A percentile compares a stretch with the other conserved stretches of the same genome.
Evolutionary conservation across 2,329 filamentous ascomycete species (phyloP).

Genomic region (Teratosphaeria destructans): DNA sequence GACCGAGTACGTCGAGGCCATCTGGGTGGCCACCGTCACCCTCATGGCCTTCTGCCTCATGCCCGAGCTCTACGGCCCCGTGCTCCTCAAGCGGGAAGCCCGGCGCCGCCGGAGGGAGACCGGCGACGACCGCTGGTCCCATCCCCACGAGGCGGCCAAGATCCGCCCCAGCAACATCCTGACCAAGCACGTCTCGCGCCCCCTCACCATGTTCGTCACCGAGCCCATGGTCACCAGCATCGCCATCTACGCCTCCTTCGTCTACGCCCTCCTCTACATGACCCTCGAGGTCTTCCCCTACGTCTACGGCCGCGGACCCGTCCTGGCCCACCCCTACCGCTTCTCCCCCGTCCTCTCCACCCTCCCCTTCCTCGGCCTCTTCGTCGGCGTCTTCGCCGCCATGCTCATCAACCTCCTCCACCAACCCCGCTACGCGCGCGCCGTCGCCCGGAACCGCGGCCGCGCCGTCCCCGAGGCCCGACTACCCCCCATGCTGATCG

Average conservation of each 20-base stretch:
- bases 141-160: slow-evolving; percentile 36
- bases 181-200: slow-evolving; percentile 34
- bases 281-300: slow-evolving; percentile 40
- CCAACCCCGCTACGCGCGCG: slow-evolving; percentile 37
- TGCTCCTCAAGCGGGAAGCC: slow-evolving; percentile 32
- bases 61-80: slow-evolving; percentile 31
- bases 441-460: slow-evolving; percentile 26
- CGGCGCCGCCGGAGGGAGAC: slow-evolving; percentile 28
- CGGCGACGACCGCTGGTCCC: slow-evolving; percentile 30
- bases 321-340: slow-evolving; percentile 26
- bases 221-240: slow-evolving; percentile 40
- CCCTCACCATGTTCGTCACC: slow-evolving; percentile 35
- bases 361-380: slow-evolving; percentile 37
- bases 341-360: slow-evolving; percentile 34
- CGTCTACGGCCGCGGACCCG: slow-evolving; percentile 25
- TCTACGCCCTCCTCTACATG: slow-evolving; percentile 39
- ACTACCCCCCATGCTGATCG: slow-evolving; percentile 37
- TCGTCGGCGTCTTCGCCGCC: slow-evolving; percentile 32
- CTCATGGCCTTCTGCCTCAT: slow-evolving; percentile 23
- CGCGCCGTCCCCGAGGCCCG: slow-evolving; percentile 27
- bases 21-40: slow-evolving; percentile 26
- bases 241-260: slow-evolving; percentile 40
- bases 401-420: slow-evolving; percentile 34
- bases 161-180: slow-evolving; percentile 31
- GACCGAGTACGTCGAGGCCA: slow-evolving; percentile 35